These are phyloP conservation scores for Candida mesenterica DNA, from an alignment of 1,139 yeast genomes.

Conservation along the genomic window DNA sequence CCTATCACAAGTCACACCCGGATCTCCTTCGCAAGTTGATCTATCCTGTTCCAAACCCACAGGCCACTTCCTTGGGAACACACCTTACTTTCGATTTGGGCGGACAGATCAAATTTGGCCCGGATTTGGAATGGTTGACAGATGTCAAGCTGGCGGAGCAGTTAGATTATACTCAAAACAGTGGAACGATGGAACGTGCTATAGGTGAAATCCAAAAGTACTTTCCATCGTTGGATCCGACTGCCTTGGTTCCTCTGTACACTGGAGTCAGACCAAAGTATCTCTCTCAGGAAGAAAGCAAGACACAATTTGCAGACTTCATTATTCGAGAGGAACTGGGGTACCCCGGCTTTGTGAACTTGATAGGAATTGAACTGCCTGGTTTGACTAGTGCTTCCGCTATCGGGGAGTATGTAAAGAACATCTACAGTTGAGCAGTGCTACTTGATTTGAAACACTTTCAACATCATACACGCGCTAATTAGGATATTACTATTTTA, in stretches of 20 bases:
- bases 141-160: conserved; percentile 25
- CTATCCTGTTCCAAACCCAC: conserved; percentile 78
- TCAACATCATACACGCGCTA: too few relatives aligned
- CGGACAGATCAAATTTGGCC: conserved; percentile 81
- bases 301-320: conserved; percentile 63
- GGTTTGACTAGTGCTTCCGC: conserved; percentile 84
- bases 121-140: conserved; percentile 82
- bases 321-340: conserved; percentile 61
- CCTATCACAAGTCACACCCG: conserved; percentile 38
- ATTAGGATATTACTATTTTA: too few relatives aligned
- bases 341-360: conserved; percentile 75
- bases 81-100: conserved; percentile 83
- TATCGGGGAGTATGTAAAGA: conserved; percentile 68
- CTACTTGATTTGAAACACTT: too few relatives aligned
- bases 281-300: conserved; percentile 40
- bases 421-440: conserved; percentile 26
- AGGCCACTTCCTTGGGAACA: conserved; percentile 77
- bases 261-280: conserved; percentile 84
- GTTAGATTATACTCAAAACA: conserved; percentile 50
- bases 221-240: conserved; percentile 54
- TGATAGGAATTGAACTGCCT: conserved; percentile 86
- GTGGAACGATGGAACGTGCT: conserved; percentile 52
- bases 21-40: conserved; percentile 47
- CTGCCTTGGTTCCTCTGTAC: conserved; percentile 63
- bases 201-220: conserved; percentile 58